Base-by-base conservation (phyloP, 345 rosid species). In the Bruguiera sexangula region DNA sequence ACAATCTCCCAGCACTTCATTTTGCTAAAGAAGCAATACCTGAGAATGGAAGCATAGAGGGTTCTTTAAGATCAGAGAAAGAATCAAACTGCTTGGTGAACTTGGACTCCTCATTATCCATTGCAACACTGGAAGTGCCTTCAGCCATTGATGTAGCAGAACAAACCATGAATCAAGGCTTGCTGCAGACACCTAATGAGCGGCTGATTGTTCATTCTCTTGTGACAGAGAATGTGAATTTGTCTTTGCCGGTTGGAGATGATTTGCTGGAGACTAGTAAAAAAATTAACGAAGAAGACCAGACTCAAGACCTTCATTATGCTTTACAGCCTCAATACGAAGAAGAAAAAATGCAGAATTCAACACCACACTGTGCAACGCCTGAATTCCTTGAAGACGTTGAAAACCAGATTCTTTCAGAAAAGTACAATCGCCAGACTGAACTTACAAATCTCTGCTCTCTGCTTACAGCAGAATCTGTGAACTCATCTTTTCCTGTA, bases 261-360 rank as follows among this genome's bases (percentile, higher is more conserved):
- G 55, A 60, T 27, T 52, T 56, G 2, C 71, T 72, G 30, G 60
- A 32, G 34, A 65, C 48, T 18, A 37, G 66, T 74, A 63, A 56
- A 55, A 50, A 77, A 22, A 58, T 69, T 60, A 65, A 74, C 65
- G 74, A 76, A 51, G 82, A 80, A 59, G 78, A 67, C 71, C 79
- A 75, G 59, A 54, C 8, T 31, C 24, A 2, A 53, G 64, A 43
- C 11, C 16, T 29, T 36, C 59, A 16, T 27, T 34, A 1, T 52
- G 62, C 18, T 32, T 22, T 68, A 65, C 21, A 58, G 34, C 57
- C 67, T 31, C 18, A 18, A 13, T 37, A 0, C 20, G 62, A 68
- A 54, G 68, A 52, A 51, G 69, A n/a, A 63, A 63, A 55, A 15
- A 22, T 26, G 22, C 75, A 57, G 66, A 69, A 55, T 59, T 31